These are phyloP conservation scores for Fomitopsis pulvina DNA, from an alignment of 768 basidiomycete genomes.

Conservation along the genomic window DNA sequence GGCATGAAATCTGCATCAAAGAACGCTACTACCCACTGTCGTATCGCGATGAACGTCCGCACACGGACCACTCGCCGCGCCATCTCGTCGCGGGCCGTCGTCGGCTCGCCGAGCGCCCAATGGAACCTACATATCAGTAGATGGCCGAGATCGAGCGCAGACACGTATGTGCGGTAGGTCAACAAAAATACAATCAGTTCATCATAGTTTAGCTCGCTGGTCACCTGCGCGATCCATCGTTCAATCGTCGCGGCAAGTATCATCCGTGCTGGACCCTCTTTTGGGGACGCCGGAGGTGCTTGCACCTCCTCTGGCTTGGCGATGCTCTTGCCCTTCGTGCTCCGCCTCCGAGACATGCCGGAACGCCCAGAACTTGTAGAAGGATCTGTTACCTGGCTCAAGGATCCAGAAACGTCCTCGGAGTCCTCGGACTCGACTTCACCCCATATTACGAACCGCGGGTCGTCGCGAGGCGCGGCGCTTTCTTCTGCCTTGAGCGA, in stretches of 20 bases:
- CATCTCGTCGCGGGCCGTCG: constrained; percentile 55
- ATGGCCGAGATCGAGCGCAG: constrained; percentile 71
- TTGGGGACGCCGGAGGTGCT: constrained; percentile 3
- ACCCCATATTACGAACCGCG: constrained; percentile 91
- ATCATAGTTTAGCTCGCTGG: constrained; percentile 80
- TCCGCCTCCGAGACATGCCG: constrained; percentile 30
- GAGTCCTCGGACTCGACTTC: constrained; percentile 32
- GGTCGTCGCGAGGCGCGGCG: constrained; percentile 77
- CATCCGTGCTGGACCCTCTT: constrained; percentile 35
- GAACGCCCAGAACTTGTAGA: constrained; percentile 35
- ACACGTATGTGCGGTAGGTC: constrained; percentile 84
- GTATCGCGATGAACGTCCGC: constrained; percentile 83
- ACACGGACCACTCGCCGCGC: constrained; percentile 76
- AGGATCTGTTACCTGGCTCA: constrained; percentile 30
- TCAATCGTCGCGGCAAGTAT: constrained; percentile 90
- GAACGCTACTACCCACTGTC: constrained; percentile 89
- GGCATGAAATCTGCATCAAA: constrained; percentile 85
- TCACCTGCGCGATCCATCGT: constrained; percentile 88
- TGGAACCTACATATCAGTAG: constrained; percentile 84
- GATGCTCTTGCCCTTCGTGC: constrained; percentile 19
- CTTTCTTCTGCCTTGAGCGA: constrained; percentile 60
- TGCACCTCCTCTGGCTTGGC: background rate
- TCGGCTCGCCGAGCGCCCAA: constrained; percentile 64
- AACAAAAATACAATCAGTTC: constrained; percentile 88
- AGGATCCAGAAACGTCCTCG: constrained; percentile 26